phyloP scores from a whole-genome alignment of 495 filamentous ascomycete genomes.

The Bryoglossum gracile region DNA sequence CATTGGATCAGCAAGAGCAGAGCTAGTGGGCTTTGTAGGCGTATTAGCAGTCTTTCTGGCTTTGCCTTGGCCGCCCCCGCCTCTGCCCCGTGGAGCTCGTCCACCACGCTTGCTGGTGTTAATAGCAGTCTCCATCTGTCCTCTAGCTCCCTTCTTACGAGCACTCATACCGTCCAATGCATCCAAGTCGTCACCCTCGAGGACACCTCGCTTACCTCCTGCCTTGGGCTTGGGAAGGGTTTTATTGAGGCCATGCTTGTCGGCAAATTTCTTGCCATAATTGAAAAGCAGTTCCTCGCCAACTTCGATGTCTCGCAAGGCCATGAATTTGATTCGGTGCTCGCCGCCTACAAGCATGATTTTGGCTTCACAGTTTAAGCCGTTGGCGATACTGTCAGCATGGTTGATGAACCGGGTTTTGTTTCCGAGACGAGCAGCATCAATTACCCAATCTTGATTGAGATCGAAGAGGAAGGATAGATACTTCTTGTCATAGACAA shows the following conservation, averaged over 20 bases:
- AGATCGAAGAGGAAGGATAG: slow-evolving; percentile 61
- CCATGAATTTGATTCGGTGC: slow-evolving; percentile 61
- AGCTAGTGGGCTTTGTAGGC: too few species aligned
- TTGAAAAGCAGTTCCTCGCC: slow-evolving; percentile 65
- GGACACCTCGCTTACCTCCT: slow-evolving; percentile 18
- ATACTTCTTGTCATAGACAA: slow-evolving; percentile 53
- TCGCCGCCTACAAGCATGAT: slow-evolving; percentile 58
- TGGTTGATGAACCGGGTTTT: slow-evolving; percentile 65
- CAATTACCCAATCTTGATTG: slow-evolving; percentile 46
- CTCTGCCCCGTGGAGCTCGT: slow-evolving; percentile 94
- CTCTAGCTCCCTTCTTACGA: slow-evolving; percentile 1
- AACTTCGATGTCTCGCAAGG: slow-evolving; percentile 46
- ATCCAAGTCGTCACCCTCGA: slow-evolving; percentile 19
- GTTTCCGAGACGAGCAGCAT: slow-evolving; percentile 46
- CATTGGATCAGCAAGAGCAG: too few species aligned
- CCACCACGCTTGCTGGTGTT: slow-evolving; percentile 86
- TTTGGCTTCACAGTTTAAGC: slow-evolving; percentile 46
- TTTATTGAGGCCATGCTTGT: slow-evolving; percentile 24
- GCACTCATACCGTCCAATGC: slow-evolving; percentile 10
- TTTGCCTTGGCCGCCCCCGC: slow-evolving; percentile 49
- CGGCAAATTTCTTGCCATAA: slow-evolving; percentile 25
- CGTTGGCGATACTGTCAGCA: slow-evolving; percentile 33
- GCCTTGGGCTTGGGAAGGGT: slow-evolving; percentile 21
- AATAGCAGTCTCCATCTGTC: too few species aligned
- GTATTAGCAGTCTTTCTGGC: too few species aligned